Base-by-base conservation (phyloP, 2,329 filamentous ascomycete genomes). In the Ceratocystis harringtonii region DNA sequence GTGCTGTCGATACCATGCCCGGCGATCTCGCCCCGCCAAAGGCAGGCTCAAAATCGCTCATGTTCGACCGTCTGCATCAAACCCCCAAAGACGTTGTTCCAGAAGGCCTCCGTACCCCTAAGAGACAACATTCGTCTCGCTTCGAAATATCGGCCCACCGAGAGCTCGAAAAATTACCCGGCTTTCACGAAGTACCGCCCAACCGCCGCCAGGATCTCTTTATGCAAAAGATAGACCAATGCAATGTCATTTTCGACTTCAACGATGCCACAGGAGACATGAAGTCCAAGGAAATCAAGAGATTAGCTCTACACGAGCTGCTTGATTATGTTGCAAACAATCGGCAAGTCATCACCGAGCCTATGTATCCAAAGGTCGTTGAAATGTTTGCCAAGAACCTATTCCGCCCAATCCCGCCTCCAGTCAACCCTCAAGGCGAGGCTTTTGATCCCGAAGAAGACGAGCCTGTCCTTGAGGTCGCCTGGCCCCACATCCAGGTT, bases 201-300 rank as follows among this genome's bases (percentile, higher is more conserved):
- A 95, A 95, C 74, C 86, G 92, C 69, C 85, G 94, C 68, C 92
- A 96, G 77, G 92, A 97, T 71, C 83, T 99, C 19, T 99, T 99
- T 77, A 96, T 99, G 92, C 92, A 97, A 74, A 99, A 99, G 81
- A 94, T 99, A 71, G 94, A 97, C 72, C 94, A 99, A 75, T 99
- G 94, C 80, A 99, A 99, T 74, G 95, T 99, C 79, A 99, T 99
- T 72, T 99, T 99, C 74, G 94, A 99, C 78, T 99, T 99, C 79
- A 99, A 97, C 74, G 94, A 99, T 76, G 90, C 92, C 61, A 95
- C 90, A 70, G 92, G 88, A 70, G 94, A 99, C 74, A 97, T 99
- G 92, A 99, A 99, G 76, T 96, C 92, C 61, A 99, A 99, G 79
- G 94, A 99, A 77, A 97, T 99, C 81, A 99, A 99, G 80, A 85